Base-by-base conservation (phyloP, 2,329 filamentous ascomycete species). In the Achaetomium macrosporum region DNA sequence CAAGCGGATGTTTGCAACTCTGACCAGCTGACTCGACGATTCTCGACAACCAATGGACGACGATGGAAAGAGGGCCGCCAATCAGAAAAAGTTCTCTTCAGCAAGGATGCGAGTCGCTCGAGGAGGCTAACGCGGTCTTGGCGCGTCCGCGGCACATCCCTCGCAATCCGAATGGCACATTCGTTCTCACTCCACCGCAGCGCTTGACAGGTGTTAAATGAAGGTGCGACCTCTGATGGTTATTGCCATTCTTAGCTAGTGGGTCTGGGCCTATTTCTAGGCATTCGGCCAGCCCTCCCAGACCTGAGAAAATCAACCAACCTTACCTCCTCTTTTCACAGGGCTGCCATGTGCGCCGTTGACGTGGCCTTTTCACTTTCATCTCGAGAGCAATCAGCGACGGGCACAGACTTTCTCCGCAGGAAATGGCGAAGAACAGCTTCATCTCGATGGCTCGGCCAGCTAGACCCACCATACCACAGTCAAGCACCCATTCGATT, bases 291-390 rank as follows among this genome's bases (percentile, higher is more conserved):
- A n/a, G n/a, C n/a, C n/a, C n/a, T n/a, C n/a, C n/a, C n/a, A n/a
- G n/a, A n/a, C n/a, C n/a, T n/a, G n/a, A n/a, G n/a, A n/a, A n/a
- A n/a, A n/a, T n/a, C n/a, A n/a, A n/a, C n/a, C n/a, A n/a, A n/a
- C n/a, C n/a, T n/a, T n/a, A n/a, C n/a, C n/a, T n/a, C n/a, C n/a
- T n/a, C n/a, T n/a, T n/a, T n/a, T n/a, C n/a, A 41, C 46, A 53
- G 42, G 54, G 50, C 50, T 53, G 54, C 54, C 54, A 53, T 52
- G 49, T 50, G 48, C 48, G 19, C 11, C 35, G 45, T 52, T 31
- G 45, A 55, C 49, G 46, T 49, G 50, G 42, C 54, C 50, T 56
- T 43, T 47, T 40, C 19, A 11, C 53, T 43, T 47, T 40, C 19
- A 11, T 19, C 33, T 20, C 10, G 13, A 9, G 25, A 42, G 19